A percentile compares a stretch with the other conserved stretches of the same genome.
Evolutionary conservation across 768 basidiomycete genomes (phyloP).

Genomic region (Kwoniella sp.): DNA sequence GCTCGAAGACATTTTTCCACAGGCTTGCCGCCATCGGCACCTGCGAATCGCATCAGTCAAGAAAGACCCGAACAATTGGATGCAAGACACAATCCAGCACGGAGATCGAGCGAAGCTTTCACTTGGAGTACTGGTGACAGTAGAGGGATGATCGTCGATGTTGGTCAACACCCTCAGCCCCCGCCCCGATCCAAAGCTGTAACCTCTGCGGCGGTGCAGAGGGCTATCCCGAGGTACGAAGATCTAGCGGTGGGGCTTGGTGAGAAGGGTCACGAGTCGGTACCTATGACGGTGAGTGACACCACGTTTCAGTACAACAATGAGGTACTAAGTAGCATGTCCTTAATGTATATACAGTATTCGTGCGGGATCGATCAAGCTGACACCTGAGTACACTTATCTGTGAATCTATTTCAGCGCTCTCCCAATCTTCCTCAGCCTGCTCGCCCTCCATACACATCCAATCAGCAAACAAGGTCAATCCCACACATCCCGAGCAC

Average conservation of each 20-base stretch:
- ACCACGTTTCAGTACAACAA: neutral
- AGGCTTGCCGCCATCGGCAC: too few relatives aligned
- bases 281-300: neutral
- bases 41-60: too few relatives aligned
- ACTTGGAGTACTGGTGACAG: too few relatives aligned
- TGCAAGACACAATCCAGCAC: too few relatives aligned
- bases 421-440: constrained; percentile 1
- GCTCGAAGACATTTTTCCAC: too few relatives aligned
- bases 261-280: neutral
- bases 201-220: neutral
- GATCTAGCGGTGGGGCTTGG: neutral
- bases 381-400: neutral
- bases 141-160: too few relatives aligned
- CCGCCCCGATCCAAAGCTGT: too few relatives aligned
- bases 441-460: neutral
- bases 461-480: neutral
- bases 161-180: too few relatives aligned
- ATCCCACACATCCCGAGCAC: neutral
- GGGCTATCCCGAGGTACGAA: constrained; percentile 5
- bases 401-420: neutral
- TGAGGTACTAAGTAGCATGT: neutral
- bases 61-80: too few relatives aligned
- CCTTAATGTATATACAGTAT: too few relatives aligned
- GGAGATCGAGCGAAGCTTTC: too few relatives aligned
- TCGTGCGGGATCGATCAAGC: too few relatives aligned